These are phyloP conservation scores for Eutypa lata DNA, from an alignment of 2,329 filamentous ascomycete species.

Conservation along the genomic window DNA sequence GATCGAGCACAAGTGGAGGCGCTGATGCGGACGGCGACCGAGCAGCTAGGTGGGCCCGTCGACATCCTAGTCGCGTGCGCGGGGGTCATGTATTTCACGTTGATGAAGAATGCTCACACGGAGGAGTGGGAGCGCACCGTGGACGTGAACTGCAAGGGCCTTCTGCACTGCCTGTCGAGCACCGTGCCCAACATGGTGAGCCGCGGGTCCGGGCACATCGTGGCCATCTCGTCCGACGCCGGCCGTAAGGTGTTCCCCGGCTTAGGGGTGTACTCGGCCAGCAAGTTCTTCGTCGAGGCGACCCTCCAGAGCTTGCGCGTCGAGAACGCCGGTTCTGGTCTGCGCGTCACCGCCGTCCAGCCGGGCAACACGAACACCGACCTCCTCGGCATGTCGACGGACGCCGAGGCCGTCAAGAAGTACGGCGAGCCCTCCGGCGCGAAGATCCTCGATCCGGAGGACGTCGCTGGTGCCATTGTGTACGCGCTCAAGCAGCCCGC, in stretches of 20 bases:
- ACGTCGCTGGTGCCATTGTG: slow-evolving; percentile 70
- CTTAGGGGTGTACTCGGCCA: slow-evolving; percentile 76
- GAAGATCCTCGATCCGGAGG: slow-evolving; percentile 69
- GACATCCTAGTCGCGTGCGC: slow-evolving; percentile 80
- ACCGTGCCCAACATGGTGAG: slow-evolving; percentile 69
- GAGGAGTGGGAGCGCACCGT: slow-evolving; percentile 81
- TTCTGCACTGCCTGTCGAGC: slow-evolving; percentile 68
- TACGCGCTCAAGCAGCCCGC: slow-evolving; percentile 72
- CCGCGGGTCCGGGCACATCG: slow-evolving; percentile 68
- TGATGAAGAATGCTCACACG: slow-evolving; percentile 73
- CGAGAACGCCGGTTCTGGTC: slow-evolving; percentile 70
- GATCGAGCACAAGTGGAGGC: slow-evolving; percentile 62
- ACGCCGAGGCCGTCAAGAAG: slow-evolving; percentile 73
- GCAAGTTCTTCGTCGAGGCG: slow-evolving; percentile 83
- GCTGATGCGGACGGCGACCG: slow-evolving; percentile 56
- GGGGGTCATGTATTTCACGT: slow-evolving; percentile 85
- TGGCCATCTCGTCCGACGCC: slow-evolving; percentile 79
- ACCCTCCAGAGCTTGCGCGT: slow-evolving; percentile 72
- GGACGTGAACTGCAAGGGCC: slow-evolving; percentile 83
- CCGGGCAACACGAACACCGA: slow-evolving; percentile 76
- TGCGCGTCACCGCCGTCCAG: slow-evolving; percentile 72
- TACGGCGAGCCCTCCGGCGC: slow-evolving; percentile 74
- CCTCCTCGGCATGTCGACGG: slow-evolving; percentile 70
- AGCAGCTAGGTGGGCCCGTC: slow-evolving; percentile 67
- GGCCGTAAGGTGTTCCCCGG: slow-evolving; percentile 81